Evolutionary conservation across 257 asterid species (phyloP), one percentile per base, ranked within the genome.

Genomic region (Solanum chaucha): DNA sequence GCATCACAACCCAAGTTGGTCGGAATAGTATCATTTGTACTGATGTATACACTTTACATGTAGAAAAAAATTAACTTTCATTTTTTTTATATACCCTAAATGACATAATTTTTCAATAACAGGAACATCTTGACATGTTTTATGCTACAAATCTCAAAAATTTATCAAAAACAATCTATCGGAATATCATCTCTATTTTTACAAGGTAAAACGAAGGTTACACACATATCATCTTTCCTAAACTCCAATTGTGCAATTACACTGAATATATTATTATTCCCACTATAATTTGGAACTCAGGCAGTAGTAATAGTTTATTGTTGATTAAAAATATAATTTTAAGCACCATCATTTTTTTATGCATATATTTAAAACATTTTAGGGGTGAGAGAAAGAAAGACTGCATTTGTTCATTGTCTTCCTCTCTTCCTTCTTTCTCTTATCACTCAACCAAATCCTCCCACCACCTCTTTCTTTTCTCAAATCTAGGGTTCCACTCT

Each of bases 391-490:
- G 87, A 72, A 51, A 38, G 30, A 70, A 83, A 71, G 44, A 28
- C 84, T 34, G 46, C 34, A 28, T 38, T 11, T 38, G 82, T 74
- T 22, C 35, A 75, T 61, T 64, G 61, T 67, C 86, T n/a, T 61
- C 72, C 90, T 44, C 73, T 32, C 67, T 81, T 8, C 30, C 48
- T 75, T 26, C 44, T 64, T 51, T 67, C 86, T 81, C 77, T 41
- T 70, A 10, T n/a, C 51, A 77, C 88, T 77, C 86, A 75, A 75
- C 83, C 58, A 84, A 36, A 22, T 73, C 61, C 85, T 55, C 87
- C 64, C 84, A 44, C 12, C 26, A 12, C 59, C 70, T 48, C 38
- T 83, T 87, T 85, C 86, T 88, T 67, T 77, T 72, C 86, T 68
- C 58, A 64, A 67, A 88, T 74, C 86, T 51, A 34, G 59, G 83